Percentiles rank a stretch among this genome's conserved stretches.
Conservation (phyloP, 2,329 filamentous ascomycete genomes). For the Aspergillus sp. region DNA sequence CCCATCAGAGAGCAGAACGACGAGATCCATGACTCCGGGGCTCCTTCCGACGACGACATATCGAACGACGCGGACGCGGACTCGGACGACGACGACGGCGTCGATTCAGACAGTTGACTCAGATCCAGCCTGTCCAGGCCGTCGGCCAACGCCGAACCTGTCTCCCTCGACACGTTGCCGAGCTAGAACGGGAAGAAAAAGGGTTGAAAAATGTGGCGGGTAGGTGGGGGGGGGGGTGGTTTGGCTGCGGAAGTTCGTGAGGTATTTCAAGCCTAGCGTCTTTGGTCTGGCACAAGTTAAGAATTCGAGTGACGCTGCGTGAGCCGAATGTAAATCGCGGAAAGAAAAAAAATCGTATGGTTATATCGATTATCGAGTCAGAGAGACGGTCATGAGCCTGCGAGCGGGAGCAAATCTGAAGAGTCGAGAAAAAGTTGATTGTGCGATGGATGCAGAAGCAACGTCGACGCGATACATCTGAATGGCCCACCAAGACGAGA, state of each 20-base stretch:
- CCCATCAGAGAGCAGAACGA: constrained; percentile 93
- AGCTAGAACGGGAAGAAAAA: constrained; percentile 13
- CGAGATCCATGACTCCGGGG: constrained; percentile 89
- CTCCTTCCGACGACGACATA: constrained; percentile 40
- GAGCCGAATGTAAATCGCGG: no score
- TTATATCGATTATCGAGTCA: background rate
- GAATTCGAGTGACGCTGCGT: no score
- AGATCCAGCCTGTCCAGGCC: constrained; percentile 42
- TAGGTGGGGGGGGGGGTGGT: background rate
- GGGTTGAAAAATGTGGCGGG: constrained; percentile 3
- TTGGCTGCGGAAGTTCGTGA: background rate
- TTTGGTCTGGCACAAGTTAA: no score
- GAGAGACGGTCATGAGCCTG: background rate
- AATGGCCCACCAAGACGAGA: background rate
- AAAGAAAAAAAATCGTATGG: background rate
- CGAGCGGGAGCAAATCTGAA: background rate
- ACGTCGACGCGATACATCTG: no score
- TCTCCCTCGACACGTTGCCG: constrained; percentile 41
- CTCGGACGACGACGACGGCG: constrained; percentile 27
- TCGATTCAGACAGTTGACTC: constrained; percentile 39
- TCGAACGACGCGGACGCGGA: constrained; percentile 33
- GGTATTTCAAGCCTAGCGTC: background rate
- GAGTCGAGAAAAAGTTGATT: background rate
- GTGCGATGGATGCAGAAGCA: background rate
- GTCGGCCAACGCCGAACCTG: constrained; percentile 38